Conservation (phyloP, 495 filamentous ascomycete genomes). For the Penicillium crystallinum region DNA sequence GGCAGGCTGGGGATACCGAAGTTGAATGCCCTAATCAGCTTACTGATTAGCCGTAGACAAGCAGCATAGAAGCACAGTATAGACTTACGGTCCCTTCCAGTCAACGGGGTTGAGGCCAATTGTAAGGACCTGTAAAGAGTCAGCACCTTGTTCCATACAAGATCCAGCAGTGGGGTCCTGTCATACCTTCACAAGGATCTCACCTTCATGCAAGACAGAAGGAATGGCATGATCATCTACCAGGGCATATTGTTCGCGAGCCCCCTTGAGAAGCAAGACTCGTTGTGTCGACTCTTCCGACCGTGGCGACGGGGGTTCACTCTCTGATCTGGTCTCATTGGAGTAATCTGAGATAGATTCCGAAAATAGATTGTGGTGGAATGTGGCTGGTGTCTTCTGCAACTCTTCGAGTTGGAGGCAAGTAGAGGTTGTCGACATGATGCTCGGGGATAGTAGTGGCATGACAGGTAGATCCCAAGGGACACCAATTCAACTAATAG, state of each 20-base stretch:
- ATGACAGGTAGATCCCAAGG: conserved; percentile 6
- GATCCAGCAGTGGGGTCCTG: not conserved
- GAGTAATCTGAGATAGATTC: not conserved
- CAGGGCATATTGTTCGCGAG: conserved; percentile 36
- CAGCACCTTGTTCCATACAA: conserved; percentile 5
- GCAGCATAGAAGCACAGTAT: not conserved
- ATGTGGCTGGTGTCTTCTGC: conserved; percentile 9
- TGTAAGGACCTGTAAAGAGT: conserved; percentile 35
- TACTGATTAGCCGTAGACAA: conserved; percentile 2
- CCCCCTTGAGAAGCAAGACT: conserved; percentile 32
- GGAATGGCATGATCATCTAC: conserved; percentile 48
- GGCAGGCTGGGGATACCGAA: conserved; percentile 60
- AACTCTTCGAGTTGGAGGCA: conserved; percentile 22
- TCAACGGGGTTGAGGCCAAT: conserved; percentile 69
- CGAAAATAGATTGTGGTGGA: conserved; percentile 15
- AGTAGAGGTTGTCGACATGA: conserved; percentile 26
- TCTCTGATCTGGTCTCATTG: conserved; percentile 2
- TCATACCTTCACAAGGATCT: conserved; percentile 51
- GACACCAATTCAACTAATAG: not conserved
- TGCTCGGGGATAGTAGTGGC: conserved; percentile 15
- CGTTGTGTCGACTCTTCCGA: conserved; percentile 20
- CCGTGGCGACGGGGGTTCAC: not conserved
- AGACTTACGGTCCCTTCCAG: conserved; percentile 63
- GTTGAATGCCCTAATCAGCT: conserved; percentile 47
- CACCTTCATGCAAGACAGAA: conserved; percentile 34